Base-by-base conservation (phyloP, 2,329 filamentous ascomycete species). In the Xylariaceae sp. region DNA sequence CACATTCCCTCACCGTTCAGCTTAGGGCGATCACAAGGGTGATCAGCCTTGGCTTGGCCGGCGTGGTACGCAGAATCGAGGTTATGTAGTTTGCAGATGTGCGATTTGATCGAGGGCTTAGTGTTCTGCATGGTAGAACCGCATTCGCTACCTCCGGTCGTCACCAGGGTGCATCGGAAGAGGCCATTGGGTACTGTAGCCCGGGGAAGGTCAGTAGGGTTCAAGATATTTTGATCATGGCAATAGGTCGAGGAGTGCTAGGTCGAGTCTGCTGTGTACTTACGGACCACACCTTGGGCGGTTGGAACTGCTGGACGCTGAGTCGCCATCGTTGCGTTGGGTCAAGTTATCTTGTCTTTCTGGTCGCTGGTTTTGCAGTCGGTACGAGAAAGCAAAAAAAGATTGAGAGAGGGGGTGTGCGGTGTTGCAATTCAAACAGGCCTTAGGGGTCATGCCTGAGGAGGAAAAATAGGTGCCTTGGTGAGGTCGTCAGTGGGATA, bases 11-110 rank as follows among this genome's bases (percentile, higher is more conserved):
- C 7, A 32, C 42, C 50, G 21, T 43, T 27, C 23, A 35, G 27
- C 21, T 6, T n/a, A 6, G 51, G 45, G 6, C 33, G 45, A 15
- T 45, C 33, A 16, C 51, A 54, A 11, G 21, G 39, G n/a, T 24
- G 24, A 7, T 26, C 18, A 36, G 16, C 6, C 18, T 26, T 39
- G 20, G 40, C 24, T 9, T 23, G n/a, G 32, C 26, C 26, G 6
- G 48, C 40, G 23, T 39, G 40, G 30, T 32, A 37, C 16, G 10
- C 18, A 15, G 35, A 45, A 3, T 46, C 4, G 3, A 13, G n/a
- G 15, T 18, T 33, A 20, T 49, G 39, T 10, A 32, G 11, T 15
- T 50, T 50, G 40, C 32, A 33, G 3, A 53, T 3, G 26, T 53
- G 50, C 1, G 33, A 50, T 2, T 13, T 26, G 13, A 53, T 53